Conservation (phyloP, 176 grass and related monocot species). For the Oryza meyeriana region DNA sequence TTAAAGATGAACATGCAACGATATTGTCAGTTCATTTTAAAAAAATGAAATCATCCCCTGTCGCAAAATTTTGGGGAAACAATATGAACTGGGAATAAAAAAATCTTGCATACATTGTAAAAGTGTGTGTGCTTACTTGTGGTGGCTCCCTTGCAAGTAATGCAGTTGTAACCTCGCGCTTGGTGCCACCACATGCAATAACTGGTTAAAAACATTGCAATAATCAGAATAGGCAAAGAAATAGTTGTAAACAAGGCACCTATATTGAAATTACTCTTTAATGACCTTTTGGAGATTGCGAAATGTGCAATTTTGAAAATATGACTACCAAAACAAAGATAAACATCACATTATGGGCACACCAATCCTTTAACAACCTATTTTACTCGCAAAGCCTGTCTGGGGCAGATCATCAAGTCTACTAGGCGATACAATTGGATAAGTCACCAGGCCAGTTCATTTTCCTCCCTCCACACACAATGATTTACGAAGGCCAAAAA, state of each 20-base stretch:
- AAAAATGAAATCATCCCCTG: background rate
- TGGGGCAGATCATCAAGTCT: no score
- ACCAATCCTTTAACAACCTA: no score
- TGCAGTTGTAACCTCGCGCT: conserved; percentile 35
- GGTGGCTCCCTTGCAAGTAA: conserved; percentile 27
- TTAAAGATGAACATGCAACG: background rate
- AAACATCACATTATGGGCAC: background rate
- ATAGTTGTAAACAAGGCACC: background rate
- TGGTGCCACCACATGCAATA: conserved; percentile 43
- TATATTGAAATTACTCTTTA: background rate
- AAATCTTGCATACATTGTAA: background rate
- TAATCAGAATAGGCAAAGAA: conserved; percentile 8
- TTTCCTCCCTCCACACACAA: no score
- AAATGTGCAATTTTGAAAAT: background rate
- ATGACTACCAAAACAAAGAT: background rate
- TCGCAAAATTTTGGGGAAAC: background rate
- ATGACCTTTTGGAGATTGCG: background rate
- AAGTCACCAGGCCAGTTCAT: no score
- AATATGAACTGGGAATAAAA: background rate
- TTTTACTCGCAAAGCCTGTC: no score
- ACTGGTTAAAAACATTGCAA: conserved; percentile 14
- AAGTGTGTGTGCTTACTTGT: conserved; percentile 29
- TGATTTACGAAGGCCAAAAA: no score
- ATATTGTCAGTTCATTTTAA: background rate
- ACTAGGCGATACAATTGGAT: no score